Percentiles rank a stretch among this genome's conserved stretches.
Evolutionary conservation across 768 basidiomycete species (phyloP).

Genomic region (Megacollybia marginata): DNA sequence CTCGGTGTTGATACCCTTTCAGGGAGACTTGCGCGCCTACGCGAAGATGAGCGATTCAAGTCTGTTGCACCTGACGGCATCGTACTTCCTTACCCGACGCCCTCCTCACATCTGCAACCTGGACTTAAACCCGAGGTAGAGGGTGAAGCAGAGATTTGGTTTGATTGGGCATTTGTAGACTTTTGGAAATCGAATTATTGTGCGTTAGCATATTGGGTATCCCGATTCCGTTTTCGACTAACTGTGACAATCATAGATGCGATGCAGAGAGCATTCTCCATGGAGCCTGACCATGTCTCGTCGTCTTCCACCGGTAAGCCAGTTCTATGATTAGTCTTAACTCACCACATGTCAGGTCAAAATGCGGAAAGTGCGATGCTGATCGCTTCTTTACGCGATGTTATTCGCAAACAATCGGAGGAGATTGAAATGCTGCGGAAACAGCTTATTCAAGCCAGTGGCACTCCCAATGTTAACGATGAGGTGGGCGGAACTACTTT

Average conservation of each 20-base stretch:
- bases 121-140: slow-evolving; percentile 30
- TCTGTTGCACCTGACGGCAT: slow-evolving; percentile 79
- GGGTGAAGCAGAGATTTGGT: slow-evolving; percentile 87
- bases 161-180: slow-evolving; percentile 97
- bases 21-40: slow-evolving; percentile 76
- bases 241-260: slow-evolving; percentile 41
- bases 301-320: slow-evolving; percentile 42
- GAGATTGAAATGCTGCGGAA: slow-evolving; percentile 68
- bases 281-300: slow-evolving; percentile 60
- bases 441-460: slow-evolving; percentile 33
- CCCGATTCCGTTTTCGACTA: not conserved
- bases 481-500: too few relatives aligned
- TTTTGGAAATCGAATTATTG: slow-evolving; percentile 99
- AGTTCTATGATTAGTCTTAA: slow-evolving; percentile 11
- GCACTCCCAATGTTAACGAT: not conserved
- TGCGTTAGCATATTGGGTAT: slow-evolving; percentile 28
- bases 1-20: slow-evolving; percentile 86
- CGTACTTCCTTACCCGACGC: slow-evolving; percentile 49
- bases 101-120: slow-evolving; percentile 22
- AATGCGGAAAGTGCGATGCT: slow-evolving; percentile 76
- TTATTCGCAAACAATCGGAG: slow-evolving; percentile 72
- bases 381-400: slow-evolving; percentile 76
- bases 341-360: slow-evolving; percentile 34
- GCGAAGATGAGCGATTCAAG: slow-evolving; percentile 93
- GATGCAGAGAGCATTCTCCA: slow-evolving; percentile 63